Evolutionary conservation across 2,329 filamentous ascomycete genomes (phyloP).

Genomic region (Rhinocladiella similis): DNA sequence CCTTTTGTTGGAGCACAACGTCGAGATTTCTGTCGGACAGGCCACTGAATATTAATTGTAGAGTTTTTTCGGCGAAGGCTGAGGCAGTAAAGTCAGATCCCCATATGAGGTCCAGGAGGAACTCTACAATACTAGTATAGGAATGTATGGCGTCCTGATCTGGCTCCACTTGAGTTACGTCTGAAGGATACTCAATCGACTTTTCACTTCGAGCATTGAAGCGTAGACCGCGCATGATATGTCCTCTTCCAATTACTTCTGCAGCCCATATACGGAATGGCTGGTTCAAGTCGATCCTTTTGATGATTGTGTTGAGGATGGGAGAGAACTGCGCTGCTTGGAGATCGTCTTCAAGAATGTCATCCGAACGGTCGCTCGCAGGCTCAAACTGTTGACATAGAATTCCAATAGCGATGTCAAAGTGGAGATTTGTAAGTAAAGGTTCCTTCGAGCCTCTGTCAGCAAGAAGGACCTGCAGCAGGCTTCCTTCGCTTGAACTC

Average conservation of each 20-base stretch:
- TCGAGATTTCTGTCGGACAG: constrained; percentile 34
- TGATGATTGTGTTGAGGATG: constrained; percentile 75
- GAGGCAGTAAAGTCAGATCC: constrained; percentile 15
- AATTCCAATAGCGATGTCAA: constrained; percentile 68
- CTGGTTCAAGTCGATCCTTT: constrained; percentile 60
- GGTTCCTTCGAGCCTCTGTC: constrained; percentile 65
- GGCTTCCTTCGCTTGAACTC: constrained; percentile 72
- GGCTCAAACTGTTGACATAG: constrained; percentile 74
- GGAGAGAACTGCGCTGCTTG: constrained; percentile 63
- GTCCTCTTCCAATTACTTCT: constrained; percentile 78
- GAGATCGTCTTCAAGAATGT: constrained; percentile 69
- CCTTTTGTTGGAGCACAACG: constrained; percentile 36
- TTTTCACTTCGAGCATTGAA: constrained; percentile 4
- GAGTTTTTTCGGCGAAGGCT: constrained; percentile 42
- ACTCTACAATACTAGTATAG: constrained; percentile 22
- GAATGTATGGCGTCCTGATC: constrained; percentile 15
- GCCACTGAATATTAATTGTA: constrained; percentile 44
- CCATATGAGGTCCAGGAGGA: constrained; percentile 20
- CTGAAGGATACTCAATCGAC: neutral
- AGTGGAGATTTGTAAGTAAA: constrained; percentile 69
- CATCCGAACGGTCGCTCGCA: constrained; percentile 58
- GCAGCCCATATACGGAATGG: constrained; percentile 84
- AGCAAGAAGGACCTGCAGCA: constrained; percentile 76
- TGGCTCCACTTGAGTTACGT: neutral
- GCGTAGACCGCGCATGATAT: constrained; percentile 68